Conservation (phyloP, 2,329 filamentous ascomycete genomes). For the Cladosporium phlei region DNA sequence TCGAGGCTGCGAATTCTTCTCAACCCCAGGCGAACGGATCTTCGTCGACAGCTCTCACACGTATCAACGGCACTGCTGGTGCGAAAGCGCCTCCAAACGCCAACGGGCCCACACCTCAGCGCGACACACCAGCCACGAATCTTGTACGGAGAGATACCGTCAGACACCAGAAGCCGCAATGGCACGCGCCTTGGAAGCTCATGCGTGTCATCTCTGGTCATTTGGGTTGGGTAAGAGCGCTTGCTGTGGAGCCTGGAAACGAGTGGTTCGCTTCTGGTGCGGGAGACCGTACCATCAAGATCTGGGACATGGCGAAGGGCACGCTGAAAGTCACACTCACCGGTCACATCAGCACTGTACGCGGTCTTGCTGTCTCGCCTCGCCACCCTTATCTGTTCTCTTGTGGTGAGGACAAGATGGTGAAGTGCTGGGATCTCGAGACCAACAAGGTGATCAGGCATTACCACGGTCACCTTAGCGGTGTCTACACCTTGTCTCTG, state of each 20-base stretch:
- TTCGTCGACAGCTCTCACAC: conserved; percentile 55
- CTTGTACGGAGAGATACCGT: conserved; percentile 61
- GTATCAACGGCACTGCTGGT: conserved; percentile 43
- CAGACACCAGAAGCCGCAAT: conserved; percentile 73
- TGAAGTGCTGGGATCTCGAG: conserved; percentile 99
- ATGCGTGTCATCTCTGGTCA: conserved; percentile 97
- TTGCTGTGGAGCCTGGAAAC: conserved; percentile 93
- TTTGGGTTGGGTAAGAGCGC: conserved; percentile 83
- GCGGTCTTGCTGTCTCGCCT: conserved; percentile 85
- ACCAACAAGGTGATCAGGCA: conserved; percentile 99
- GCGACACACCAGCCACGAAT: conserved; percentile 50
- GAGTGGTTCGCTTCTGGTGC: conserved; percentile 96
- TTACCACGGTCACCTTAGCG: conserved; percentile 94
- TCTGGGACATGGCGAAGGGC: conserved; percentile 92
- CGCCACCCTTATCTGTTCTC: conserved; percentile 96
- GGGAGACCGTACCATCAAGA: conserved; percentile 95
- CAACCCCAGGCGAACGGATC: conserved; percentile 40
- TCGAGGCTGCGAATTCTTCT: conserved; percentile 56
- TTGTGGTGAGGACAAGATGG: conserved; percentile 98
- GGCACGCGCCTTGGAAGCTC: conserved; percentile 97
- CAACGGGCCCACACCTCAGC: conserved; percentile 49
- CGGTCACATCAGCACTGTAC: conserved; percentile 88
- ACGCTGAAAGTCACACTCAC: conserved; percentile 80
- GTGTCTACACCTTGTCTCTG: conserved; percentile 88
- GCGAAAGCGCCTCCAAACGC: conserved; percentile 49